Evolutionary conservation across 1,284 basidiomycete species (phyloP).

Genomic region (Microbotryum intermedium): DNA sequence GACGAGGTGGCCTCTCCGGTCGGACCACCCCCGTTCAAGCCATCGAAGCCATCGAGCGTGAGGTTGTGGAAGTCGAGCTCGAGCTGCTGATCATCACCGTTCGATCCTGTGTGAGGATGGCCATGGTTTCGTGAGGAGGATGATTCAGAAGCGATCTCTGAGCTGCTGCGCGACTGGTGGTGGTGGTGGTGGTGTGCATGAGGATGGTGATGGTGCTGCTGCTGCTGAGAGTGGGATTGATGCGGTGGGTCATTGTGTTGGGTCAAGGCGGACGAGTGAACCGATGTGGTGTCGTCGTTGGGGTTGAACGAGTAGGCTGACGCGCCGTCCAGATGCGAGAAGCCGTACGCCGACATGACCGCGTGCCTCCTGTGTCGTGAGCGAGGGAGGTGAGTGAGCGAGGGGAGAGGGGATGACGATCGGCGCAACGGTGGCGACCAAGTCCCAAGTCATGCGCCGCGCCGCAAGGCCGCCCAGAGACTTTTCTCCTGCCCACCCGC

Average conservation of each 20-base stretch:
- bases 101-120: not conserved
- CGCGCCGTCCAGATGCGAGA: slow-evolving; percentile 28
- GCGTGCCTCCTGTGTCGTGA: too few species aligned
- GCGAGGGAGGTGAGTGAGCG: too few species aligned
- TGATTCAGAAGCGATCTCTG: not conserved
- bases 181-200: not conserved
- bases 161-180: not conserved
- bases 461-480: too few species aligned
- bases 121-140: not conserved
- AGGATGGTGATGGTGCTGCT: not conserved
- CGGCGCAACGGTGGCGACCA: too few species aligned
- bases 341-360: not conserved
- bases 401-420: too few species aligned
- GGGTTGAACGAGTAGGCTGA: slow-evolving; percentile 16
- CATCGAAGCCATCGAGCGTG: slow-evolving; percentile 5
- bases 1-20: not conserved
- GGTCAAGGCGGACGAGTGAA: slow-evolving; percentile 10
- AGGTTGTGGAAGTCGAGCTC: slow-evolving; percentile 23
- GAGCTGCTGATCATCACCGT: not conserved
- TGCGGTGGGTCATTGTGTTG: not conserved
- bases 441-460: too few species aligned
- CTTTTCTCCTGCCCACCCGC: too few species aligned
- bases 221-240: not conserved
- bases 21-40: not conserved
- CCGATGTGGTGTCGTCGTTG: slow-evolving; percentile 22